These are phyloP conservation scores for Wickerhamiella domercqiae DNA, from an alignment of 805 yeast species.

Conservation along the genomic window DNA sequence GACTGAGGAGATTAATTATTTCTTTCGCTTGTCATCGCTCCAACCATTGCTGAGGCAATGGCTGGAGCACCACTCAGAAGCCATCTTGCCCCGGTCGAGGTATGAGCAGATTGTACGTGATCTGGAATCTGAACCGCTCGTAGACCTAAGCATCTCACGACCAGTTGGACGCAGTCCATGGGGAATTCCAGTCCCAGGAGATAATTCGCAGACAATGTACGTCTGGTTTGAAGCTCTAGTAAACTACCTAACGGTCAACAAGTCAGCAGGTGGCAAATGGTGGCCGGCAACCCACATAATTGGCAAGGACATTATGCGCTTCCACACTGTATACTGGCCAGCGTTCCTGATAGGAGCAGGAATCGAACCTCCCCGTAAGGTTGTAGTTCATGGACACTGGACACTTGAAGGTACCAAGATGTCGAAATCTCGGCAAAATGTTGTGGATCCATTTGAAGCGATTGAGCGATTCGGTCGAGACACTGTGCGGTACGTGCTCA, in stretches of 20 bases:
- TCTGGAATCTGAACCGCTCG: constrained; percentile 30
- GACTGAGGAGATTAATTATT: constrained; percentile 74
- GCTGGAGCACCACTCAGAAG: constrained; percentile 33
- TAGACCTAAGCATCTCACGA: constrained; percentile 76
- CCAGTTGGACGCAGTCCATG: constrained; percentile 64
- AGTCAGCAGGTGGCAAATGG: constrained; percentile 14
- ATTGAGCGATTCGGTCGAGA: constrained; percentile 47
- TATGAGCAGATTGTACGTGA: constrained; percentile 42
- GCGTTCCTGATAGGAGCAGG: constrained; percentile 74
- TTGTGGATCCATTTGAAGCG: constrained; percentile 73
- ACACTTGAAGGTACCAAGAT: constrained; percentile 74
- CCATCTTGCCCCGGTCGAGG: constrained; percentile 48
- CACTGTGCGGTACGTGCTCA: constrained; percentile 50
- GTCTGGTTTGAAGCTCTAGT: constrained; percentile 95
- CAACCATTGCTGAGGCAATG: constrained; percentile 30
- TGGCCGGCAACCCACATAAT: constrained; percentile 73
- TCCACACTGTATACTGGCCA: constrained; percentile 93
- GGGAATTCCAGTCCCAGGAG: constrained; percentile 86
- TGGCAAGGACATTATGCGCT: constrained; percentile 81
- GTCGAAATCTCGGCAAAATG: constrained; percentile 89
- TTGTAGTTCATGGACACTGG: constrained; percentile 93
- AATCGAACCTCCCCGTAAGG: constrained; percentile 49
- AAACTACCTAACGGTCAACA: constrained; percentile 57
- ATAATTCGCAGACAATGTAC: constrained; percentile 61
- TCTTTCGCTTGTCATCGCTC: constrained; percentile 57